Base-by-base conservation (phyloP, 306 rosid genomes). In the Lathyrus aphaca region DNA sequence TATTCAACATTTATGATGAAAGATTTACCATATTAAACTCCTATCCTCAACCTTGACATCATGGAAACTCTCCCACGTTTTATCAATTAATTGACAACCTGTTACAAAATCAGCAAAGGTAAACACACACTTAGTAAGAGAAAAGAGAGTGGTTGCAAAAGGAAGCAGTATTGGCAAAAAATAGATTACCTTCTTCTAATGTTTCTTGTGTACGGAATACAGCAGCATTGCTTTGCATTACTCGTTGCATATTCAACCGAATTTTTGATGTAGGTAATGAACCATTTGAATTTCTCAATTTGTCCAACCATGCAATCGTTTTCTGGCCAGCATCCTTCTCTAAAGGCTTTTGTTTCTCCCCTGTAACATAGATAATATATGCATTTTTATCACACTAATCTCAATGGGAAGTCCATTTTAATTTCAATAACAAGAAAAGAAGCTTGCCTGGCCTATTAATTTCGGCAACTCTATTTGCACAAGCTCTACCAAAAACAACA, bases 181-280 rank as follows among this genome's bases (percentile, higher is more conserved):
- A 35, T 93, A 29, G 29, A 11, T 40, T 84, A 87, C 96, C 96
- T 86, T 90, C 99, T 84, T 80, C 91, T 75, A 94, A 82, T 37
- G 95, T 91, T 75, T 94, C 99, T 68, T 88, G 95, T 37, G 96
- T 91, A 43, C 99, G 99, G 85, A 94, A 94, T 53, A 94, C 99
- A 79, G 99, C 97, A 74, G 97, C 99, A 79, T 94, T 88, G 67
- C 38, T 94, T 87, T 94, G 99, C 99, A 94, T 94, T 15, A 87
- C 16, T n/a, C 95, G 84, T 77, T 94, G 99, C 99, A 94, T 90
- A 81, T 94, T 87, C 80, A 94, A 83, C 68, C 99, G 82, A 74
- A 94, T 88, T 25, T 83, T 57, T 19, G 99, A 82, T 79, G 99
- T 91, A 40, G 87, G 95, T 14, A 86, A 46, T 49, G 99, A 83